Evolutionary conservation across 2,329 filamentous ascomycete species (phyloP).

Genomic region (Graphilbum ipis-grandicollis): DNA sequence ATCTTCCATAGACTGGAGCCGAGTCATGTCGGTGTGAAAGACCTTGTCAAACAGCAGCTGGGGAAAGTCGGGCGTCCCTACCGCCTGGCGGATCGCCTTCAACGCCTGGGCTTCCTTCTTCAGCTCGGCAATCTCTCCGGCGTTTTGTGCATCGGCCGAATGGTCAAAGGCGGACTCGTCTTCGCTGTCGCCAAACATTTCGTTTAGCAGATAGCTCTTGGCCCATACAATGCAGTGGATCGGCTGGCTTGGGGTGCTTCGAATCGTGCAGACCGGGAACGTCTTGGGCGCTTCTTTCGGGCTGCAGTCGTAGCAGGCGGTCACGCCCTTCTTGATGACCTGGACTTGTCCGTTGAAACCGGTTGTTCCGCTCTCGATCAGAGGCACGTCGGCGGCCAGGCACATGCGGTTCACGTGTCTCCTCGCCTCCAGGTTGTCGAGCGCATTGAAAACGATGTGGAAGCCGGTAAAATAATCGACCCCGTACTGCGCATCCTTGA

Average conservation of each 20-base stretch:
- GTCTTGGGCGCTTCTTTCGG: constrained; percentile 80
- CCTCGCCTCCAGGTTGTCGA: constrained; percentile 87
- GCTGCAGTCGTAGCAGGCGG: constrained; percentile 92
- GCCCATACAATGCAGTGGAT: constrained; percentile 99
- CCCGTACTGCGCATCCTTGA: constrained; percentile 77
- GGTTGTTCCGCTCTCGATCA: constrained; percentile 93
- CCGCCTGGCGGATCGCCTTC: constrained; percentile 63
- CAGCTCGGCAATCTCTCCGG: constrained; percentile 74
- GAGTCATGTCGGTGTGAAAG: constrained; percentile 67
- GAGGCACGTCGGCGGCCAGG: constrained; percentile 69
- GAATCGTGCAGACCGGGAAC: constrained; percentile 92
- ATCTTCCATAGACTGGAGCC: constrained; percentile 73
- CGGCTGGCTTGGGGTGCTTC: constrained; percentile 86
- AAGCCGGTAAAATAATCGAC: constrained; percentile 79
- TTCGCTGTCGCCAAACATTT: constrained; percentile 85
- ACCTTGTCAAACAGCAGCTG: constrained; percentile 83
- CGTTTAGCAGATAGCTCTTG: constrained; percentile 89
- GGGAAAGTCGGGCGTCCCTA: constrained; percentile 63
- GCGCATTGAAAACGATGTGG: constrained; percentile 80
- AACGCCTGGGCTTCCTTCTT: constrained; percentile 70
- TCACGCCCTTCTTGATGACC: constrained; percentile 80
- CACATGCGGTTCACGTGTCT: constrained; percentile 98
- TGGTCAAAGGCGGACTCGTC: constrained; percentile 70
- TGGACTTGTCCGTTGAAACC: constrained; percentile 97
- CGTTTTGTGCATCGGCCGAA: constrained; percentile 64